Evolutionary conservation across 2,329 filamentous ascomycete species (phyloP).

Genomic region (Pseudophaeomoniella oleicola): DNA sequence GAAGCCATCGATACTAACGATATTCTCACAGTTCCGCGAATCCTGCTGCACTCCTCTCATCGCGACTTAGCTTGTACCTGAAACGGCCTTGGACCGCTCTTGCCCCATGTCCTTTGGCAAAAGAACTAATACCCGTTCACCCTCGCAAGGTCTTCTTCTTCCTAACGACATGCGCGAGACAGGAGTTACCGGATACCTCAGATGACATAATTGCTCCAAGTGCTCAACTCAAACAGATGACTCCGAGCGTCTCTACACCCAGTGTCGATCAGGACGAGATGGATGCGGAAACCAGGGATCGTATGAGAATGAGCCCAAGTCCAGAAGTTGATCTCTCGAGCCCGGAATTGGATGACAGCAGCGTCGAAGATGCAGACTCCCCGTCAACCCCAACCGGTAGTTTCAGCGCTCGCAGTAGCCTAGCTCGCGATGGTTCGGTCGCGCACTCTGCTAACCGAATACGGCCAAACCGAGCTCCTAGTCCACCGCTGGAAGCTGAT

Average conservation of each 20-base stretch:
- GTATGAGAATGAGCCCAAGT: conserved; percentile 64
- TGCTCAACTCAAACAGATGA: conserved; percentile 51
- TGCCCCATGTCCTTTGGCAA: conserved; percentile 74
- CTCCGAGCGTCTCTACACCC: conserved; percentile 65
- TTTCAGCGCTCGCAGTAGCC: conserved; percentile 37
- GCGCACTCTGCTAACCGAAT: conserved; percentile 21
- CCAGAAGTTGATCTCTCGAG: conserved; percentile 87
- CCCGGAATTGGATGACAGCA: conserved; percentile 65
- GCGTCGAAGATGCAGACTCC: conserved; percentile 36
- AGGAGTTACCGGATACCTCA: conserved; percentile 58
- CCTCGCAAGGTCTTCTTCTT: conserved; percentile 95
- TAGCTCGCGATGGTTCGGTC: conserved; percentile 15
- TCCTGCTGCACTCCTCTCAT: conserved; percentile 87
- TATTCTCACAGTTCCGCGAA: conserved; percentile 65
- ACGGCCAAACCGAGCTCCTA: conserved; percentile 58
- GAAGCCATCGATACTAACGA: conserved; percentile 13
- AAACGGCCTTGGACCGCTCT: conserved; percentile 72
- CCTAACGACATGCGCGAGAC: conserved; percentile 73
- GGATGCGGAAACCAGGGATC: conserved; percentile 40
- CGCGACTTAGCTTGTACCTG: conserved; percentile 74
- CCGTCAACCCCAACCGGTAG: conserved; percentile 46
- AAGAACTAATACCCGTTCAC: conserved; percentile 83
- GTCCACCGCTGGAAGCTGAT: conserved; percentile 81
- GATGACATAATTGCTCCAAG: conserved; percentile 35
- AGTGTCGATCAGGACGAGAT: conserved; percentile 62